Conservation (phyloP, 192 early-diverging fungal genomes). For the Podila horticola region DNA sequence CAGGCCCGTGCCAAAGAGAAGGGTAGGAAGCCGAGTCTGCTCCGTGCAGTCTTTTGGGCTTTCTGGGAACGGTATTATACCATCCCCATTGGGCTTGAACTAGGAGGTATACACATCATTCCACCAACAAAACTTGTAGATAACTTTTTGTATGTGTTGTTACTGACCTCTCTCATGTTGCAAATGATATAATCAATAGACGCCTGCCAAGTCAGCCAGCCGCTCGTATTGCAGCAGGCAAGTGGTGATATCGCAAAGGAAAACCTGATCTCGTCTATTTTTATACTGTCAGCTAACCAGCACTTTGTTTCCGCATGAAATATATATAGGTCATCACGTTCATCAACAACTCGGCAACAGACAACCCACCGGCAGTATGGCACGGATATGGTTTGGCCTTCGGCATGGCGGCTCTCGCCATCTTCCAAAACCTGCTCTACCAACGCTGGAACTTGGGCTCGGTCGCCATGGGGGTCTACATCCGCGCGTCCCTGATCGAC, state of each 20-base stretch:
- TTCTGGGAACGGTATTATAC: slow-evolving; percentile 38
- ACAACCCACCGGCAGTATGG: slow-evolving; percentile 24
- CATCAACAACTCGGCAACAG: slow-evolving; percentile 8
- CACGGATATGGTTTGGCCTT: slow-evolving; percentile 40
- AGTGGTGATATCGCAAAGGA: background rate
- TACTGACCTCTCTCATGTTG: background rate
- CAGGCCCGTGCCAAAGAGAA: slow-evolving; percentile 9
- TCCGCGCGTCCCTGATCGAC: slow-evolving; percentile 21
- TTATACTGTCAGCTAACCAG: background rate
- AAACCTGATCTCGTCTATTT: background rate
- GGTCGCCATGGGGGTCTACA: slow-evolving; percentile 8
- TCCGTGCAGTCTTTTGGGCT: slow-evolving; percentile 17
- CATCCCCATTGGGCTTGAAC: slow-evolving; percentile 25
- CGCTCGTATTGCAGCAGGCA: slow-evolving; percentile 31
- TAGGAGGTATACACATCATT: slow-evolving; percentile 17
- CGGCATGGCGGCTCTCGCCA: slow-evolving; percentile 12
- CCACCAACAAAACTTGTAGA: background rate
- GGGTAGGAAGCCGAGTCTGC: slow-evolving; percentile 19
- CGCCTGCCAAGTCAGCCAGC: slow-evolving; percentile 29
- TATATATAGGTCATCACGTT: slow-evolving; percentile 28
- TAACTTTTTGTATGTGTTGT: background rate
- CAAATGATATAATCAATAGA: background rate
- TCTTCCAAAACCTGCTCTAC: slow-evolving; percentile 4
- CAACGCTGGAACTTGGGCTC: slow-evolving; percentile 8
- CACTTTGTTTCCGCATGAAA: background rate